phyloP scores from a whole-genome alignment of 768 basidiomycete genomes.

The Suillus placidus region DNA sequence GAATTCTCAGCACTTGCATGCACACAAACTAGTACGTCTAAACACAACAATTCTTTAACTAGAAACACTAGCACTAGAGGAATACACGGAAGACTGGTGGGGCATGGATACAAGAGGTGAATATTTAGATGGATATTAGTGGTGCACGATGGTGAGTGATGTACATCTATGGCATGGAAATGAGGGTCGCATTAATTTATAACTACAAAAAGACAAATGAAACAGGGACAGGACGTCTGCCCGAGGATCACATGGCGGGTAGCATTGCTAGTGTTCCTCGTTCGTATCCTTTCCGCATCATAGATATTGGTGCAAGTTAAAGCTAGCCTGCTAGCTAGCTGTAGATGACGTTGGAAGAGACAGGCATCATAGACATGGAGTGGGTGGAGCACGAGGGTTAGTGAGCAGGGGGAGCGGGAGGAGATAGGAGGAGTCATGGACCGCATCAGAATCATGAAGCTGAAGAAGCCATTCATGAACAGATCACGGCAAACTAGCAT shows the following conservation, averaged over 20 bases:
- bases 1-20: neutral
- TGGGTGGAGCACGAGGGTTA: constrained; percentile 4
- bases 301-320: constrained; percentile 12
- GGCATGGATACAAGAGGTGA: constrained; percentile 13
- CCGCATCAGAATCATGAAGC: constrained; percentile 1
- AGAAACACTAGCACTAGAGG: neutral
- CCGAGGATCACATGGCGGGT: neutral
- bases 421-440: neutral
- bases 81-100: constrained; percentile 10
- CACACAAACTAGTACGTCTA: neutral
- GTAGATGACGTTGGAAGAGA: neutral
- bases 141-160: constrained; percentile 1
- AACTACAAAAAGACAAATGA: neutral
- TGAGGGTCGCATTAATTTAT: constrained; percentile 8
- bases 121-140: constrained; percentile 1
- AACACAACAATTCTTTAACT: neutral
- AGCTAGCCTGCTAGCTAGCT: constrained; percentile 1
- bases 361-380: neutral
- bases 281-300: constrained; percentile 2
- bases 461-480: constrained; percentile 11
- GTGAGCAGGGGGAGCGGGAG: neutral
- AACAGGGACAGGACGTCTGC: neutral
- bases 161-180: constrained; percentile 7
- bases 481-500: constrained; percentile 10
- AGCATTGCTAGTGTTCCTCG: constrained; percentile 12